Evolutionary conservation across 129 eudicot species (phyloP).

Genomic region (Lonicera japonica): DNA sequence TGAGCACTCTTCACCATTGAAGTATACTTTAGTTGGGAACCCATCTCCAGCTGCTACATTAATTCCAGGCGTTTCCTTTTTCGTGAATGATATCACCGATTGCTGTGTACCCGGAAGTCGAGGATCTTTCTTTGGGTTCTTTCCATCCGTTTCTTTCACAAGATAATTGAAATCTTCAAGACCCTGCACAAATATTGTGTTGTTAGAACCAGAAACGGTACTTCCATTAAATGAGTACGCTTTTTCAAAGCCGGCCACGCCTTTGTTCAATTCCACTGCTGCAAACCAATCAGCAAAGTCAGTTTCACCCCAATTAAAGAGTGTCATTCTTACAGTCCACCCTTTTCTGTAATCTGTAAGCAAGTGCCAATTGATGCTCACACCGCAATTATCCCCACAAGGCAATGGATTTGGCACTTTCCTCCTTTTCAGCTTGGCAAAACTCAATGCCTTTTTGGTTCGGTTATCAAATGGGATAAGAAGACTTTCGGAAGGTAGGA

Average conservation of each 20-base stretch:
- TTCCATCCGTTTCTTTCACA: slow-evolving; percentile 38
- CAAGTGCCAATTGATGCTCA: slow-evolving; percentile 73
- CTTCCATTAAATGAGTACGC: slow-evolving; percentile 54
- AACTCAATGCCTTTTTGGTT: slow-evolving; percentile 12
- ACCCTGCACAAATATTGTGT: slow-evolving; percentile 40
- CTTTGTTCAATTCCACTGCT: slow-evolving; percentile 35
- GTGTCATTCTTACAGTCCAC: slow-evolving; percentile 69
- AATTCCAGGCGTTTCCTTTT: slow-evolving; percentile 36
- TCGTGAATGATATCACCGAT: slow-evolving; percentile 54
- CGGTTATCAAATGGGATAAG: slow-evolving; percentile 61
- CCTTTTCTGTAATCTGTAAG: slow-evolving; percentile 46
- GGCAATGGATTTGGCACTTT: slow-evolving; percentile 49
- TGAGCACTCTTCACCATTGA: slow-evolving; percentile 57
- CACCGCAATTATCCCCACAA: slow-evolving; percentile 62
- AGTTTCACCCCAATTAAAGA: slow-evolving; percentile 65
- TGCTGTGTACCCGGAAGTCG: slow-evolving; percentile 58
- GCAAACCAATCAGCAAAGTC: slow-evolving; percentile 56
- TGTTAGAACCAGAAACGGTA: slow-evolving; percentile 20
- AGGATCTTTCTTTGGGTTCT: slow-evolving; percentile 53
- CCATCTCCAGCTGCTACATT: slow-evolving; percentile 53
- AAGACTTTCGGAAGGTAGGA: slow-evolving; percentile 47
- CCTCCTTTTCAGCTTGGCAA: slow-evolving; percentile 15
- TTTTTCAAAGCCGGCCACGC: slow-evolving; percentile 42
- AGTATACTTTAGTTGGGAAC: slow-evolving; percentile 54
- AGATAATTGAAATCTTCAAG: slow-evolving; percentile 41